Evolutionary conservation across 2,329 filamentous ascomycete species (phyloP).

Genomic region (Cytospora piceicola): DNA sequence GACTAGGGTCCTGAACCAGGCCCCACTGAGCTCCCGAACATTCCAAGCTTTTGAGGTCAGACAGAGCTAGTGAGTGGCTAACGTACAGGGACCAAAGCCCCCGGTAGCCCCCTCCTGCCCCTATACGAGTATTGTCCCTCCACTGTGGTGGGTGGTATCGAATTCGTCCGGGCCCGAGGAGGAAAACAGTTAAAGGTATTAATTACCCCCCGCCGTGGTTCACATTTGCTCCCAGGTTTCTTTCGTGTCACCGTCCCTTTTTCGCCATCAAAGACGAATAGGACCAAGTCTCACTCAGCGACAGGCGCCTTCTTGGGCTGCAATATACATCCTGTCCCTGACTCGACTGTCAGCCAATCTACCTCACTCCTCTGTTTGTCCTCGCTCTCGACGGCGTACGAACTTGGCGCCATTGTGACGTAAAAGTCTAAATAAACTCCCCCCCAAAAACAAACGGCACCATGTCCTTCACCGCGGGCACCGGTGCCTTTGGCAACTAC

Average conservation of each 20-base stretch:
- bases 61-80: no score
- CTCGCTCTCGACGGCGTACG: background rate
- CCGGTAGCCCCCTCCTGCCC: no score
- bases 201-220: background rate
- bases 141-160: background rate
- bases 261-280: background rate
- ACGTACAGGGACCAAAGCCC: no score
- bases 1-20: background rate
- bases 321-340: background rate
- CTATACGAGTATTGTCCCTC: background rate
- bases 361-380: background rate
- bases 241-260: background rate
- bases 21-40: no score
- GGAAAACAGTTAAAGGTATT: background rate
- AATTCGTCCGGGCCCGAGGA: background rate
- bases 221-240: background rate
- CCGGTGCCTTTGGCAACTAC: conserved; percentile 50
- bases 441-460: conserved; percentile 16
- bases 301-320: background rate
- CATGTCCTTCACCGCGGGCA: conserved; percentile 48
- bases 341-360: background rate
- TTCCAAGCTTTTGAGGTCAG: no score
- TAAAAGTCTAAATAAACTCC: background rate
- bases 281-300: conserved; percentile 3
- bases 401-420: background rate